Evolutionary conservation across 2,329 filamentous ascomycete genomes (phyloP), one percentile per base, ranked within the genome.

Genomic region (Beauveria bassiana): DNA sequence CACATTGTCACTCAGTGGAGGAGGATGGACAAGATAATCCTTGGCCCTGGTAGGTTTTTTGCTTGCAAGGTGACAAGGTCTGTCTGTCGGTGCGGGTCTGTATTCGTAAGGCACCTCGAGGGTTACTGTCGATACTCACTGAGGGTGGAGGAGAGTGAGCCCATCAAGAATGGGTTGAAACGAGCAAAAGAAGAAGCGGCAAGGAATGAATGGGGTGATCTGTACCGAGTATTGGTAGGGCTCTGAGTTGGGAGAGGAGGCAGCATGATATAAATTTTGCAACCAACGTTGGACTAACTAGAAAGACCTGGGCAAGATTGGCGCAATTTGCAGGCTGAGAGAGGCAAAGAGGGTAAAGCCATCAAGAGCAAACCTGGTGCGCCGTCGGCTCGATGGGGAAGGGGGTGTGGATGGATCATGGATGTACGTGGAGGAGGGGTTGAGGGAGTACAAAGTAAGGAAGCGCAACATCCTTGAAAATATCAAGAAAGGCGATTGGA

Each of bases 1-100:
- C 61, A 62, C 61, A 62, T 62, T 56, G 61, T 59, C 40, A 53
- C 51, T 62, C 53, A 46, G 54, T 58, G 59, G 60, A 56, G 59
- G 60, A 56, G 50, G 59, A 49, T 47, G 56, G 47, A 45, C 18
- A 53, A 42, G 57, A 53, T 60, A 53, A 60, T 46, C 57, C 57
- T 60, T 60, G 57, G 57, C 49, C 46, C 47, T 59, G 24, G 47
- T 42, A 43, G 9, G 6, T 31, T 34, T 31, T 34, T 51, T 22
- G 43, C 54, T 56, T 56, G 54, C 34, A 38, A 38, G 34, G 12
- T 49, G 20, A 31, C 43, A 47, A 54, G 59, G 50, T 55, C 43
- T 43, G 59, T 61, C 50, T 43, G 59, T 61, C 50, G 50, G 50
- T 54, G 59, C 50, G 59, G 59, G 59, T 61, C 59, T 51, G 28